These are phyloP conservation scores for Trichoderma aggressivum DNA, from an alignment of 2,329 filamentous ascomycete species.

Conservation along the genomic window DNA sequence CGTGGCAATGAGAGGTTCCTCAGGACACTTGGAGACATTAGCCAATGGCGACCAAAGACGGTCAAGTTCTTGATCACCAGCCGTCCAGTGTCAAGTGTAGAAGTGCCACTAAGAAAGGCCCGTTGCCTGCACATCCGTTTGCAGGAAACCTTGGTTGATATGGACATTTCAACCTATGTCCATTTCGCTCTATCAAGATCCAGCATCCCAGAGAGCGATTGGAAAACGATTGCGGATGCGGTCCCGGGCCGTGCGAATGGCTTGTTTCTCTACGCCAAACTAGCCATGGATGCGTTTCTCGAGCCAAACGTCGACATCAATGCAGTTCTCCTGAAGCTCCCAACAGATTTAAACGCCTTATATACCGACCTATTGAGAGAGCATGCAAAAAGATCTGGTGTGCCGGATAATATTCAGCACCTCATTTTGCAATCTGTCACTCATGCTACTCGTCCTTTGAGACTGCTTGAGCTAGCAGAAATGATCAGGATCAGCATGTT, in stretches of 20 bases:
- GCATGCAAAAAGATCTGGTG: constrained; percentile 33
- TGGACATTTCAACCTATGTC: constrained; percentile 40
- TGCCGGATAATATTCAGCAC: constrained; percentile 33
- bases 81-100: constrained; percentile 33
- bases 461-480: constrained; percentile 41
- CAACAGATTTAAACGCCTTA: constrained; percentile 37
- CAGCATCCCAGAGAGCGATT: constrained; percentile 20
- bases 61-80: constrained; percentile 45
- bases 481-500: constrained; percentile 24
- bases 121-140: constrained; percentile 34
- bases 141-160: constrained; percentile 34
- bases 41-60: constrained; percentile 27
- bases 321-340: constrained; percentile 32
- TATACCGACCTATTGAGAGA: constrained; percentile 41
- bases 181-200: constrained; percentile 21
- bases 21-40: constrained; percentile 31
- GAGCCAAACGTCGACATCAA: constrained; percentile 25
- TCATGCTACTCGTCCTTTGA: constrained; percentile 39
- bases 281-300: constrained; percentile 40
- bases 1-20: constrained; percentile 33
- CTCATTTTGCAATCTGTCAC: constrained; percentile 41
- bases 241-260: constrained; percentile 39
- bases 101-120: constrained; percentile 29
- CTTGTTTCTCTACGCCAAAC: constrained; percentile 43
- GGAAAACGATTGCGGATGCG: constrained; percentile 24